Evolutionary conservation across 352 stramenopile genomes (phyloP).

Genomic region (Phytophthora fragariae): DNA sequence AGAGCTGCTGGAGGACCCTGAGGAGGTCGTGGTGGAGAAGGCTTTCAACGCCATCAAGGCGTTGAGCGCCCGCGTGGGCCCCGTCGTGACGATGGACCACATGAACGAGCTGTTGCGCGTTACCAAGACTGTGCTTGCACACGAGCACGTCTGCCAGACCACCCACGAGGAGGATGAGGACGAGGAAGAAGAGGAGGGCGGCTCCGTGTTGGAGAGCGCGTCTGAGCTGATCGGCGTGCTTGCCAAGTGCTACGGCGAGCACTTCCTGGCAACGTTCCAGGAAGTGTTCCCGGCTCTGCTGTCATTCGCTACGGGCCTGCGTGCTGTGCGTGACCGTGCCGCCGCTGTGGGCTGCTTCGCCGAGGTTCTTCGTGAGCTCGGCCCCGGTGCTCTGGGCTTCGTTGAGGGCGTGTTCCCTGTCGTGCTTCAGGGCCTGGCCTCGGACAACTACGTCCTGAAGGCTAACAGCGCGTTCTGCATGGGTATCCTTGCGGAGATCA

Average conservation of each 20-base stretch:
- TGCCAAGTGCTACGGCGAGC: conserved; percentile 93
- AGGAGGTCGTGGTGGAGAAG: conserved; percentile 94
- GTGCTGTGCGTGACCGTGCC: conserved; percentile 91
- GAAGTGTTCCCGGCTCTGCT: conserved; percentile 92
- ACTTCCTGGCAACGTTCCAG: conserved; percentile 92
- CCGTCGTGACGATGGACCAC: conserved; percentile 92
- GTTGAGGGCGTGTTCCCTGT: conserved; percentile 92
- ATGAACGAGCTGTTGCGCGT: conserved; percentile 89
- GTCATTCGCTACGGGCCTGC: conserved; percentile 91
- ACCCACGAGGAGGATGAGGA: conserved; percentile 90
- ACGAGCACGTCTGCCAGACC: conserved; percentile 93
- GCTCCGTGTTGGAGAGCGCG: conserved; percentile 93
- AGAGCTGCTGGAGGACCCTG: conserved; percentile 81
- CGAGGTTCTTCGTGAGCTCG: conserved; percentile 94
- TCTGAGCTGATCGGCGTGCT: conserved; percentile 95
- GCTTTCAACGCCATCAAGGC: conserved; percentile 96
- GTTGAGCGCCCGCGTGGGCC: conserved; percentile 94
- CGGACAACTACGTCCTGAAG: conserved; percentile 94
- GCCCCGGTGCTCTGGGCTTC: conserved; percentile 82
- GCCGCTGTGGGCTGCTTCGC: conserved; percentile 96
- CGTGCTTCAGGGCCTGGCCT: conserved; percentile 89
- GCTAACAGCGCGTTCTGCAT: conserved; percentile 96
- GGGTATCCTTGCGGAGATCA: conserved; percentile 91
- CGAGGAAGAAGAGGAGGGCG: conserved; percentile 94
- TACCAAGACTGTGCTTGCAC: conserved; percentile 87